These are phyloP conservation scores for Phaseolus coccineus DNA, from an alignment of 331 rosid genomes.

Conservation along the genomic window DNA sequence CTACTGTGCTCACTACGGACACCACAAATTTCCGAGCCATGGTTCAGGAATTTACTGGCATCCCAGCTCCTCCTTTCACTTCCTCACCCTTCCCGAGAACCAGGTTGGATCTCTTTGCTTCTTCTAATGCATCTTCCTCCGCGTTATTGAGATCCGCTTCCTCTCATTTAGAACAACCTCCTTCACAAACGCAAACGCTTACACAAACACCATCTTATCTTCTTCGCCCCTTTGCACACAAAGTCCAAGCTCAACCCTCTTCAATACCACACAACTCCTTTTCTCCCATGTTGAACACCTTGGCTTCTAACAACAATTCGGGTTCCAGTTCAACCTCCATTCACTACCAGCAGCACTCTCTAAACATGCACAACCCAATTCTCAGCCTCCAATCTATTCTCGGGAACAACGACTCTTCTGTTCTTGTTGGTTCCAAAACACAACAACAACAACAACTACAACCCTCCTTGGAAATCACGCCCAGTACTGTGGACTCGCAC, in stretches of 20 bases:
- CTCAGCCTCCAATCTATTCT: constrained; percentile 65
- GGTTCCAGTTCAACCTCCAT: constrained; percentile 39
- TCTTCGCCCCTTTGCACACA: constrained; percentile 81
- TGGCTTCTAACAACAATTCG: constrained; percentile 30
- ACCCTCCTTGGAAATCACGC: constrained; percentile 53
- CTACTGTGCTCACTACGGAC: constrained; percentile 90
- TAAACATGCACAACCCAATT: constrained; percentile 64
- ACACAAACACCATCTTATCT: constrained; percentile 54
- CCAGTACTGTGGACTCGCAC: constrained; percentile 41
- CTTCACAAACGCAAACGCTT: constrained; percentile 36
- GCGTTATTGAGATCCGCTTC: constrained; percentile 43
- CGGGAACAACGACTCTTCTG: neutral
- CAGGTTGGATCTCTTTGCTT: constrained; percentile 77
- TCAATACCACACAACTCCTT: neutral
- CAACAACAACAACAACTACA: constrained; percentile 32
- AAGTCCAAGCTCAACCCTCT: constrained; percentile 46
- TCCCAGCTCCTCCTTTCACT: constrained; percentile 90
- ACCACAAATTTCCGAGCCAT: constrained; percentile 96
- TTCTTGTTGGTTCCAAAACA: constrained; percentile 16
- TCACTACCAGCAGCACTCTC: constrained; percentile 36
- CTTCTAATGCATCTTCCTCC: constrained; percentile 37
- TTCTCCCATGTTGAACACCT: constrained; percentile 41
- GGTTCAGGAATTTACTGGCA: constrained; percentile 99
- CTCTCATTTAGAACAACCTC: constrained; percentile 54
- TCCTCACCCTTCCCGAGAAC: constrained; percentile 63